phyloP scores from a whole-genome alignment of 805 yeast species.

The Phaffomyces thermotolerans region DNA sequence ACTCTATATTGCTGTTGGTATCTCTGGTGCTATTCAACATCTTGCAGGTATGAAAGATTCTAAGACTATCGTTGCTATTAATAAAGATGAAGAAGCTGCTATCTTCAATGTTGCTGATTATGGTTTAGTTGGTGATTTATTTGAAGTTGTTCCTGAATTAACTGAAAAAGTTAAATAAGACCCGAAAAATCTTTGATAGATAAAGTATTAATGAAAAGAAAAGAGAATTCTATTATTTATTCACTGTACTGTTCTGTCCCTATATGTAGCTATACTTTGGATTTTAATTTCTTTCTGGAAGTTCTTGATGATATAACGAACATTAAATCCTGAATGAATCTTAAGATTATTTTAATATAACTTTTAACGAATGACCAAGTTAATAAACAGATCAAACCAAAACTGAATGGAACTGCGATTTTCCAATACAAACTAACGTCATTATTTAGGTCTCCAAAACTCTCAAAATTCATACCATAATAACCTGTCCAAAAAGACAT shows the following conservation, averaged over 20 bases:
- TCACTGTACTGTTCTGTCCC: neutral
- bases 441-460: slow-evolving; percentile 28
- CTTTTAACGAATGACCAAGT: slow-evolving; percentile 25
- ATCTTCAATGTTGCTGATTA: slow-evolving; percentile 87
- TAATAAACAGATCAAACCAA: slow-evolving; percentile 28
- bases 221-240: neutral
- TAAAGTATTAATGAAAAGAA: slow-evolving; percentile 1
- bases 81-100: slow-evolving; percentile 92
- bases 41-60: slow-evolving; percentile 98
- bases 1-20: slow-evolving; percentile 85
- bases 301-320: neutral
- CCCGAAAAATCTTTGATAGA: neutral
- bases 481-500: slow-evolving; percentile 55
- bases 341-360: slow-evolving; percentile 6
- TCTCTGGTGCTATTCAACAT: slow-evolving; percentile 97
- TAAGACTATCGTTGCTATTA: slow-evolving; percentile 87
- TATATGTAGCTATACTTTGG: neutral
- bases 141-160: slow-evolving; percentile 83
- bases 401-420: slow-evolving; percentile 31
- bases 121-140: slow-evolving; percentile 84
- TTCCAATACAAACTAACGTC: slow-evolving; percentile 26
- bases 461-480: slow-evolving; percentile 40
- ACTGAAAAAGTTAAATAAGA: slow-evolving; percentile 49
- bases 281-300: neutral
- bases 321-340: neutral